A percentile compares a stretch with the other conserved stretches of the same genome.
phyloP scores from a whole-genome alignment of 2,329 filamentous ascomycete genomes.

The Venturiaceae sp. region DNA sequence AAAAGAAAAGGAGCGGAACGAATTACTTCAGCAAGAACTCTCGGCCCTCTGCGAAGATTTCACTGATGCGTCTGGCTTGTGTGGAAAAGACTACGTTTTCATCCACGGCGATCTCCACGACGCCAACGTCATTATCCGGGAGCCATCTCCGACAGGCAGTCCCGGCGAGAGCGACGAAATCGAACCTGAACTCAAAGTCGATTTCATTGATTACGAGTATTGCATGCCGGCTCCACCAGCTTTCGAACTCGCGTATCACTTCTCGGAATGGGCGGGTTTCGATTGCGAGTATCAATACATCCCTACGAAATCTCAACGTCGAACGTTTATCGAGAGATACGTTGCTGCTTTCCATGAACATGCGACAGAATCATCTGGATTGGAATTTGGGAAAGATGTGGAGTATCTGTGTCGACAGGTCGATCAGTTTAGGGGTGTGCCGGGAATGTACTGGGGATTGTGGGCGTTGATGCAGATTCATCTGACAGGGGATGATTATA shows the following conservation, averaged over 20 bases:
- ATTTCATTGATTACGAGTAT: conserved; percentile 98
- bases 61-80: conserved; percentile 67
- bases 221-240: conserved; percentile 86
- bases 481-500: conserved; percentile 93
- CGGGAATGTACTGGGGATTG: conserved; percentile 84
- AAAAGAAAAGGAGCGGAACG: conserved; percentile 56
- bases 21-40: conserved; percentile 63
- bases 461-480: conserved; percentile 97
- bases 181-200: conserved; percentile 34
- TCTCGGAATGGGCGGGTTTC: conserved; percentile 96
- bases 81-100: conserved; percentile 73
- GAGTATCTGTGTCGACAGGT: conserved; percentile 67
- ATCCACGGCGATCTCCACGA: conserved; percentile 89
- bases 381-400: conserved; percentile 40
- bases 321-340: conserved; percentile 75
- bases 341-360: conserved; percentile 55
- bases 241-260: conserved; percentile 95
- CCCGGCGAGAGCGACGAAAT: not conserved
- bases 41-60: conserved; percentile 59
- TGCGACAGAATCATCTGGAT: conserved; percentile 17
- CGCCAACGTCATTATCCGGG: conserved; percentile 79
- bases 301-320: conserved; percentile 66
- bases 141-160: conserved; percentile 35
- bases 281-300: conserved; percentile 83
- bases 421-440: conserved; percentile 77